phyloP scores from a whole-genome alignment of 176 grass and related monocot genomes.

The Triticum urartu region DNA sequence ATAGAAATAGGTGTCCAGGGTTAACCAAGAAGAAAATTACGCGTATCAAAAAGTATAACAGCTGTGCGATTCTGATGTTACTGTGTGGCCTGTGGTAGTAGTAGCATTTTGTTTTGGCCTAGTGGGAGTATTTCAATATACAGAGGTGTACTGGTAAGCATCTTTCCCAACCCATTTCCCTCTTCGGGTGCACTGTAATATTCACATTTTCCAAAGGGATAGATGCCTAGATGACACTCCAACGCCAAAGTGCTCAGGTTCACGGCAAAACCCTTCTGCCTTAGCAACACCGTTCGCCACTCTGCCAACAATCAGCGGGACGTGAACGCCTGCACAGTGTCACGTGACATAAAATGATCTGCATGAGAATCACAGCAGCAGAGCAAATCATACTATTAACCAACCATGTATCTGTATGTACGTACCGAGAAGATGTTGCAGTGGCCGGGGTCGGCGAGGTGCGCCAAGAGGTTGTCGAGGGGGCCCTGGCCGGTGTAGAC shows the following conservation, averaged over 20 bases:
- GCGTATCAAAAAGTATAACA: too few species aligned
- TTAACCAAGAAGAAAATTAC: neutral
- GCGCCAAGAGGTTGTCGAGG: constrained; percentile 71
- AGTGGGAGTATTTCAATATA: neutral
- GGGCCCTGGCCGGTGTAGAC: constrained; percentile 78
- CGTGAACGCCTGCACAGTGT: constrained; percentile 41
- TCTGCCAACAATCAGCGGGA: constrained; percentile 6
- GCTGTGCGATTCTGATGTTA: too few species aligned
- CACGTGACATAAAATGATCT: neutral
- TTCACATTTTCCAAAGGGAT: neutral
- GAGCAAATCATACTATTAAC: neutral
- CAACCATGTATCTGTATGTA: neutral
- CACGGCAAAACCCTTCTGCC: neutral
- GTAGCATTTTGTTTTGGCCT: neutral
- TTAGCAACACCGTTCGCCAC: neutral
- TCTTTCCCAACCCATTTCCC: neutral
- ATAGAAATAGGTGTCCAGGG: neutral
- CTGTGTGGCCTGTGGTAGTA: neutral
- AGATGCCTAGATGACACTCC: neutral
- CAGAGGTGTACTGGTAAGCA: neutral
- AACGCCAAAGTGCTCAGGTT: neutral
- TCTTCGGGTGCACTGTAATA: neutral
- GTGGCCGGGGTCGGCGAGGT: constrained; percentile 88
- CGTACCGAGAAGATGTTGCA: constrained; percentile 57
- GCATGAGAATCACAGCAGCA: neutral